Evolutionary conservation across 352 stramenopile genomes (phyloP).

Genomic region (Aphanomyces astaci): DNA sequence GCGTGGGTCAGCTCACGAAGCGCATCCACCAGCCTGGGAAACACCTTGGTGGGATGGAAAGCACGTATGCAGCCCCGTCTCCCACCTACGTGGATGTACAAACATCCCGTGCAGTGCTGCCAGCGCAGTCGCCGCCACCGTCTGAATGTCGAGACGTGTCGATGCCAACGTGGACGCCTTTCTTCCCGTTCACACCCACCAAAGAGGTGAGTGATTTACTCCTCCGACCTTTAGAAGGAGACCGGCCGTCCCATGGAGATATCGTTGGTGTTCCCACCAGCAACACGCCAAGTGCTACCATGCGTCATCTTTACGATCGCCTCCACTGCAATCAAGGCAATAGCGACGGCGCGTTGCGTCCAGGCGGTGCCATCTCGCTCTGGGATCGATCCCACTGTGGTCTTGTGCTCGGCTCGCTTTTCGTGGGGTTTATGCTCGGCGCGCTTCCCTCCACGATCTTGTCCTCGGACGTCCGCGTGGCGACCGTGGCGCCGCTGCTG

Average conservation of each 20-base stretch:
- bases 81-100: slow-evolving; percentile 22
- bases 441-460: slow-evolving; percentile 8
- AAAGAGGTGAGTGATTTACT: neutral
- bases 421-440: slow-evolving; percentile 12
- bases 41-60: neutral
- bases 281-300: neutral
- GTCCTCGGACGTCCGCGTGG: neutral
- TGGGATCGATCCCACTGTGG: neutral
- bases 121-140: neutral
- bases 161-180: neutral
- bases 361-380: neutral
- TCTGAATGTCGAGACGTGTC: neutral
- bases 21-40: neutral
- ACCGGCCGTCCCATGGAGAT: neutral
- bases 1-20: neutral
- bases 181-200: neutral
- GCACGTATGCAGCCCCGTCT: neutral
- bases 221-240: neutral
- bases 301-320: slow-evolving; percentile 3
- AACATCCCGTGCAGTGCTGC: neutral
- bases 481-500: neutral
- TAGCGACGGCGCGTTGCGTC: neutral
- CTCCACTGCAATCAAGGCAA: slow-evolving; percentile 8
- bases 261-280: neutral
- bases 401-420: neutral